Base-by-base conservation (phyloP, 148 eudicot species). In the Spergularia bocconei region DNA sequence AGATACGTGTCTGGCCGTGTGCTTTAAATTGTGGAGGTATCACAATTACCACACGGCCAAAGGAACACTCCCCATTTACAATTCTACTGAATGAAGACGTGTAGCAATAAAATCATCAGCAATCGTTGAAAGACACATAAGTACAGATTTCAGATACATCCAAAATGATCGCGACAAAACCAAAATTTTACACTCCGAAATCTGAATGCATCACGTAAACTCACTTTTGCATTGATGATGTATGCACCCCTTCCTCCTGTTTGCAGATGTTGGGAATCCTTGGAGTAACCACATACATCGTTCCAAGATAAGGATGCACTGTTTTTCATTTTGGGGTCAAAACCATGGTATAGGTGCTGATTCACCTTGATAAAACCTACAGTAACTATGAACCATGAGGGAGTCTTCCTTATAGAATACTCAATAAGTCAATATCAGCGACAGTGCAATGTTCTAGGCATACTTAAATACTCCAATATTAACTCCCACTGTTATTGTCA, bases 221-320 rank as follows among this genome's bases (percentile, higher is more conserved):
- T 79, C 75, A 86, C 89, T 78, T 73, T 82, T 68, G 8, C 71
- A 67, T 84, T 74, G 0, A 52, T 33, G 19, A 67, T 65, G 72
- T 78, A 63, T 12, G 63, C 64, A 21, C 41, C 29, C 63, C 72
- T 71, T 56, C 53, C 78, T 73, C 77, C 78, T 2, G 71, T 76
- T 13, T 75, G 85, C 64, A 53, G 71, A 63, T 56, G 38, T 16
- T 66, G 61, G 38, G 86, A 68, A 73, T 60, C 60, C 48, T 74
- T 77, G 75, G 70, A 65, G 56, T 55, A 47, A 47, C 79, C 82
- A 21, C 79, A 77, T 77, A 83, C 63, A 29, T 80, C 82, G 51
- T 67, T 58, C 90, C 90, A 85, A 55, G 70, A 44, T 65, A 72
- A 74, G 44, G 78, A 50, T 73, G 77, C 80, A 56, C 72, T 65